Percentiles rank a stretch among this genome's conserved stretches.
phyloP scores from a whole-genome alignment of 2,329 filamentous ascomycete genomes.

The Claviceps citrina region DNA sequence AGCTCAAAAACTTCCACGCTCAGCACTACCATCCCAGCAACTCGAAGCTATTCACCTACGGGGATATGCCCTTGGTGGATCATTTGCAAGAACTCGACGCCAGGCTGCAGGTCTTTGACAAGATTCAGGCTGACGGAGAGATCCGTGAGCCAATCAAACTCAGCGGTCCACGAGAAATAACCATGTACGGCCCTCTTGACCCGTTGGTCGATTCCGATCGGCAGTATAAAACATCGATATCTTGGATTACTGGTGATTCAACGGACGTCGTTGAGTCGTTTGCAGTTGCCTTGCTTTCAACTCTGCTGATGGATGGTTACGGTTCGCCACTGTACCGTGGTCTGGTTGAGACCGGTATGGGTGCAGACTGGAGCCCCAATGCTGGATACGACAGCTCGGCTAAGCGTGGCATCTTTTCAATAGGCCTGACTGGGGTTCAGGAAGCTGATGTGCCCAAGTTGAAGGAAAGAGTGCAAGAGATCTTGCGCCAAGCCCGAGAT shows the following conservation, averaged over 20 bases:
- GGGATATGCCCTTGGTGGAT: constrained; percentile 70
- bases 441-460: constrained; percentile 64
- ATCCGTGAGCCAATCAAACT: constrained; percentile 66
- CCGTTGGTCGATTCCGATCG: constrained; percentile 72
- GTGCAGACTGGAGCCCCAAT: constrained; percentile 88
- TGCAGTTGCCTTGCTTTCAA: constrained; percentile 66
- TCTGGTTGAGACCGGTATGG: constrained; percentile 76
- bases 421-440: constrained; percentile 81
- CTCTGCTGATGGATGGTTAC: constrained; percentile 81
- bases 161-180: constrained; percentile 51
- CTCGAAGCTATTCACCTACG: constrained; percentile 89
- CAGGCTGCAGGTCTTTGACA: constrained; percentile 58
- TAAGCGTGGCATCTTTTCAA: constrained; percentile 68
- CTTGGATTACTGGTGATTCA: constrained; percentile 79
- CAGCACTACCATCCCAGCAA: constrained; percentile 97
- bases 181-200: constrained; percentile 67
- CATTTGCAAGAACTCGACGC: constrained; percentile 68
- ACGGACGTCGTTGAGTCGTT: constrained; percentile 78
- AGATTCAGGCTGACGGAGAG: constrained; percentile 51
- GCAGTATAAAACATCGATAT: constrained; percentile 86
- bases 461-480: constrained; percentile 56
- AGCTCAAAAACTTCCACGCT: constrained; percentile 75
- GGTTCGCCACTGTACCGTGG: constrained; percentile 84
- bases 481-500: constrained; percentile 51
- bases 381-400: constrained; percentile 75